phyloP scores from a whole-genome alignment of 441 rosid species.

The Populus hybrid region DNA sequence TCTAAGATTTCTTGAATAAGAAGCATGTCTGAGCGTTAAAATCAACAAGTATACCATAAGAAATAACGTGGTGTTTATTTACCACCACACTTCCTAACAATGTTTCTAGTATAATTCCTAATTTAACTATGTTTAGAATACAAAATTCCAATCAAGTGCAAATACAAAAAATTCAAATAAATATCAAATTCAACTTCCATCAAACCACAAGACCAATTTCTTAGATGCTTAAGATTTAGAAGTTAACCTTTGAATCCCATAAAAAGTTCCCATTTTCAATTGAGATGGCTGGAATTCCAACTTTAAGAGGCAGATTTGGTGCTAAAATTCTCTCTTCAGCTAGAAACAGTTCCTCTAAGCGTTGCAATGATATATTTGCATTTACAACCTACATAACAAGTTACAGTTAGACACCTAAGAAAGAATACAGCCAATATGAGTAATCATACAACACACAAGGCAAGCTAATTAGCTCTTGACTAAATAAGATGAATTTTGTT shows the following conservation, averaged over 20 bases:
- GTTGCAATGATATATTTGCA: conserved; percentile 88
- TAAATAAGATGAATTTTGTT: not conserved
- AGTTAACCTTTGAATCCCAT: conserved; percentile 81
- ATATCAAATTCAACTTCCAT: not conserved
- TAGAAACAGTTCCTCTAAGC: conserved; percentile 82
- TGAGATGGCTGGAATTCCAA: conserved; percentile 75
- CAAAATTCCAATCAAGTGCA: not conserved
- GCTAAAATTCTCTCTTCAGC: conserved; percentile 82
- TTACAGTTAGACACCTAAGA: conserved; percentile 8
- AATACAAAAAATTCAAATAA: not conserved
- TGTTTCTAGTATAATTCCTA: not conserved
- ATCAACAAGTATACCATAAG: not conserved
- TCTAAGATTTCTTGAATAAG: conserved; percentile 5
- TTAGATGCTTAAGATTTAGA: not conserved
- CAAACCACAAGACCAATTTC: not conserved
- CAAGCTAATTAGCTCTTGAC: not conserved
- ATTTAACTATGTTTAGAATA: not conserved
- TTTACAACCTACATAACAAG: conserved; percentile 65
- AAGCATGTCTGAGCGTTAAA: conserved; percentile 5
- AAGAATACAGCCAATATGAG: not conserved
- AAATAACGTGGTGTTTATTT: not conserved
- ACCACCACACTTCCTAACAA: not conserved
- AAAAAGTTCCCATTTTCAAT: conserved; percentile 83
- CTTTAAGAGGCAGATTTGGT: conserved; percentile 83
- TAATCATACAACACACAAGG: not conserved